phyloP scores from a whole-genome alignment of 441 rosid genomes.

The Hura crepitans region DNA sequence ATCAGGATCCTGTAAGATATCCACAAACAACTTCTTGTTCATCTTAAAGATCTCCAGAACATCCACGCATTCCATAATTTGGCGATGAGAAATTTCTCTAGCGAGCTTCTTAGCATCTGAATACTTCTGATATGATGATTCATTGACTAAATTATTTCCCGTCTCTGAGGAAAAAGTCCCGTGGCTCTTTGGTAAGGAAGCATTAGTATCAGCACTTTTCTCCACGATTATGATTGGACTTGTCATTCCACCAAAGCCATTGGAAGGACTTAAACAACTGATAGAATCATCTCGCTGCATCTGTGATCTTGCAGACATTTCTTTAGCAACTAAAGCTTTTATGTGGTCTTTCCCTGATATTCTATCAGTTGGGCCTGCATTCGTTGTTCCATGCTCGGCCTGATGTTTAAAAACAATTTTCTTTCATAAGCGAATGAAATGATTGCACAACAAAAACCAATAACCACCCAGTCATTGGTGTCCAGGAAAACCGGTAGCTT shows the following conservation, averaged over 20 bases:
- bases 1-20: constrained; percentile 44
- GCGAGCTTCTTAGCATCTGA: constrained; percentile 23
- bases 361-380: constrained; percentile 13
- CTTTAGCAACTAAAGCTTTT: constrained; percentile 26
- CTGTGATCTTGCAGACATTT: constrained; percentile 25
- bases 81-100: constrained; percentile 27
- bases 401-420: constrained; percentile 17
- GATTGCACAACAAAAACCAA: background rate
- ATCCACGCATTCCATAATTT: constrained; percentile 47
- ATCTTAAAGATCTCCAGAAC: constrained; percentile 49
- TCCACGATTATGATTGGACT: constrained; percentile 49
- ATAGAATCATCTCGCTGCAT: constrained; percentile 22
- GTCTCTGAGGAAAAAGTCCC: constrained; percentile 10
- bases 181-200: constrained; percentile 10
- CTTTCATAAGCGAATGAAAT: constrained; percentile 4
- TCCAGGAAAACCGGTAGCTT: background rate
- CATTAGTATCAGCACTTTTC: constrained; percentile 28
- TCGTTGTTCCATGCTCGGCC: constrained; percentile 28
- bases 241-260: constrained; percentile 20
- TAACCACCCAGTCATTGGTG: background rate
- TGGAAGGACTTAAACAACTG: constrained; percentile 28
- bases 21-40: constrained; percentile 50
- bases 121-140: constrained; percentile 19
- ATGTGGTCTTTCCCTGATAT: constrained; percentile 19
- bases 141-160: constrained; percentile 7